phyloP scores from a whole-genome alignment of 2,329 filamentous ascomycete genomes.

The Colletotrichum cordylinicola region DNA sequence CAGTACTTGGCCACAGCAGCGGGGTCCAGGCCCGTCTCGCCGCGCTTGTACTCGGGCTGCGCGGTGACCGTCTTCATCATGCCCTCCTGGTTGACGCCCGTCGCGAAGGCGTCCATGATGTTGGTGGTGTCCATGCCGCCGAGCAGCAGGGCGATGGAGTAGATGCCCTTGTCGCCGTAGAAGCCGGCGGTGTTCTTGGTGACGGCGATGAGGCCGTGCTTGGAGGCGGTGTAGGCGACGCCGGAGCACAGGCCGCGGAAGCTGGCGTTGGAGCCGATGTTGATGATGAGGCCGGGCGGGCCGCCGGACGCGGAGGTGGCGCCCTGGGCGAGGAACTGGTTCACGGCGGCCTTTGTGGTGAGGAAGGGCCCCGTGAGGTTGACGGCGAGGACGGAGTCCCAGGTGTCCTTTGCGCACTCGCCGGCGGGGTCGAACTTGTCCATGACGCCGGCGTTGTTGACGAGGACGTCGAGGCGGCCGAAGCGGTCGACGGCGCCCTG shows the following conservation, averaged over 20 bases:
- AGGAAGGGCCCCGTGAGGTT: constrained; percentile 64
- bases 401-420: constrained; percentile 48
- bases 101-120: constrained; percentile 41
- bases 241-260: constrained; percentile 31
- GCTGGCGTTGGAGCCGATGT: constrained; percentile 25
- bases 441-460: constrained; percentile 66
- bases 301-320: constrained; percentile 6
- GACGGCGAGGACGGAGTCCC: constrained; percentile 60
- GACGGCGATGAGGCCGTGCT: constrained; percentile 59
- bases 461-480: constrained; percentile 52
- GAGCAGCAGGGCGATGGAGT: constrained; percentile 18
- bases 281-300: constrained; percentile 26
- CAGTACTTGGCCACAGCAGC: constrained; percentile 45
- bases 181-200: constrained; percentile 63
- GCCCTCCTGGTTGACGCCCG: constrained; percentile 37
- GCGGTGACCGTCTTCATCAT: constrained; percentile 30
- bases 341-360: constrained; percentile 56
- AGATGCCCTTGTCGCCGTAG: constrained; percentile 59
- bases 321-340: constrained; percentile 48
- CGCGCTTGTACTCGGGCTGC: constrained; percentile 32
- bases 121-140: constrained; percentile 21
- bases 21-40: constrained; percentile 33
- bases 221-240: constrained; percentile 57
- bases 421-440: constrained; percentile 62
- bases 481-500: constrained; percentile 14